Evolutionary conservation across 2,329 filamentous ascomycete species (phyloP).

Genomic region (Verruconis gallopava): DNA sequence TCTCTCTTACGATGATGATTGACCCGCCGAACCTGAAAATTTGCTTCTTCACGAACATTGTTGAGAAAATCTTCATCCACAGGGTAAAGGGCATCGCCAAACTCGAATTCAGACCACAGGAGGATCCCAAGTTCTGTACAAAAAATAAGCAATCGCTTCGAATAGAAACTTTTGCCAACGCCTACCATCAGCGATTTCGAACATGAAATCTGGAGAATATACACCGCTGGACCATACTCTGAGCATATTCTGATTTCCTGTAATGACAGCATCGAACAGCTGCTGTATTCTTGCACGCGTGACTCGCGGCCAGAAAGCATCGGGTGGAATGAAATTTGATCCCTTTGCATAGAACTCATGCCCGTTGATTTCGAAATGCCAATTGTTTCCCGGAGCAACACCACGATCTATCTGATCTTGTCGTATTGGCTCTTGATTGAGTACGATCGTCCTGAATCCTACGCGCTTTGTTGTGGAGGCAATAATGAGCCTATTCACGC

Average conservation of each 20-base stretch:
- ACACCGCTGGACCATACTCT: conserved; percentile 49
- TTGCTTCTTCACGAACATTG: conserved; percentile 42
- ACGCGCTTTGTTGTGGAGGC: conserved; percentile 36
- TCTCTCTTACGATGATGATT: conserved; percentile 41
- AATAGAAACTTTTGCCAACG: not conserved
- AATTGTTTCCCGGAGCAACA: conserved; percentile 44
- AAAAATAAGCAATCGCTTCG: not conserved
- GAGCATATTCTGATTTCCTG: conserved; percentile 52
- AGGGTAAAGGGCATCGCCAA: conserved; percentile 48
- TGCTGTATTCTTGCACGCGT: conserved; percentile 38
- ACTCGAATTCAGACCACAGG: conserved; percentile 52
- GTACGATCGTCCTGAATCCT: conserved; percentile 49
- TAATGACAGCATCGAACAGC: conserved; percentile 42
- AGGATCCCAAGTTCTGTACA: conserved; percentile 36
- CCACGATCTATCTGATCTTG: conserved; percentile 40
- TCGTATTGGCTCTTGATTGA: conserved; percentile 43
- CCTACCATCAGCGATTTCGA: conserved; percentile 45
- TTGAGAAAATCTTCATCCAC: conserved; percentile 40
- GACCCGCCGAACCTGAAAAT: conserved; percentile 47
- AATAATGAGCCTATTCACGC: conserved; percentile 11
- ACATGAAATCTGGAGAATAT: conserved; percentile 49
- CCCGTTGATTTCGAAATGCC: conserved; percentile 55
- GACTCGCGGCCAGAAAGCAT: conserved; percentile 50
- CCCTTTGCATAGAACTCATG: conserved; percentile 52
- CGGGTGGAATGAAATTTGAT: conserved; percentile 50